phyloP scores from a whole-genome alignment of 2,329 filamentous ascomycete genomes.

The Alternaria ventricosa region DNA sequence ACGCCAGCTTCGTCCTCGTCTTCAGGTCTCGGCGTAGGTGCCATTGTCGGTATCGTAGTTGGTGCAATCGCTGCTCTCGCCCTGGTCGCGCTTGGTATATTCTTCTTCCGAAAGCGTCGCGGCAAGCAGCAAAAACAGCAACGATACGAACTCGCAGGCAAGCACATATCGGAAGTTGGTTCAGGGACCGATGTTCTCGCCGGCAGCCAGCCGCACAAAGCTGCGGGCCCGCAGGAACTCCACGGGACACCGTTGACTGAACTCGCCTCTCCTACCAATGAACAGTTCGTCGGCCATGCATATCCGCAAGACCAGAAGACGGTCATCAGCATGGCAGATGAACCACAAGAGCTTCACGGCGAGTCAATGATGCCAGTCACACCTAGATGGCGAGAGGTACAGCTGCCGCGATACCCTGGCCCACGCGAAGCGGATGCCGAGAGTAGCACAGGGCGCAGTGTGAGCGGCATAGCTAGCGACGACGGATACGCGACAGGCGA shows the following conservation, averaged over 20 bases:
- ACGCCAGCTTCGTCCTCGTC: conserved; percentile 5
- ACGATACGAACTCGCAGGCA: conserved; percentile 30
- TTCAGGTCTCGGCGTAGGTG: conserved; percentile 30
- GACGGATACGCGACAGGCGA: conserved; percentile 23
- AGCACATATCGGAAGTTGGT: conserved; percentile 24
- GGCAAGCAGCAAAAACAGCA: conserved; percentile 11
- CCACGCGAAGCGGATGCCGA: conserved; percentile 29
- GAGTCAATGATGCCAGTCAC: conserved; percentile 25
- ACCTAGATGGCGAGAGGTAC: conserved; percentile 34
- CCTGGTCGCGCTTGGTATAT: conserved; percentile 23
- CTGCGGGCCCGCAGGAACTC: conserved; percentile 28
- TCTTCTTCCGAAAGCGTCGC: conserved; percentile 33
- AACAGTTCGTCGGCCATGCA: conserved; percentile 4
- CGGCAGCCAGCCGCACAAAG: conserved; percentile 18
- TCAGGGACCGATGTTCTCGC: conserved; percentile 10
- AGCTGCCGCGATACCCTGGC: conserved; percentile 12
- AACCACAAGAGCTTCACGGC: conserved; percentile 33
- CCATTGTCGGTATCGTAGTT: conserved; percentile 43
- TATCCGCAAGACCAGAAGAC: conserved; percentile 30
- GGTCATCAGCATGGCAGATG: conserved; percentile 27
- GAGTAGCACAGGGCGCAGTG: conserved; percentile 21
- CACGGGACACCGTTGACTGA: conserved; percentile 34
- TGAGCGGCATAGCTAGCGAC: conserved; percentile 34
- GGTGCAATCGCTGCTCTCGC: conserved; percentile 27
- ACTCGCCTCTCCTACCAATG: conserved; percentile 22